These are phyloP conservation scores for Lanmaoa rubissima DNA, from an alignment of 768 basidiomycete species.

Conservation along the genomic window DNA sequence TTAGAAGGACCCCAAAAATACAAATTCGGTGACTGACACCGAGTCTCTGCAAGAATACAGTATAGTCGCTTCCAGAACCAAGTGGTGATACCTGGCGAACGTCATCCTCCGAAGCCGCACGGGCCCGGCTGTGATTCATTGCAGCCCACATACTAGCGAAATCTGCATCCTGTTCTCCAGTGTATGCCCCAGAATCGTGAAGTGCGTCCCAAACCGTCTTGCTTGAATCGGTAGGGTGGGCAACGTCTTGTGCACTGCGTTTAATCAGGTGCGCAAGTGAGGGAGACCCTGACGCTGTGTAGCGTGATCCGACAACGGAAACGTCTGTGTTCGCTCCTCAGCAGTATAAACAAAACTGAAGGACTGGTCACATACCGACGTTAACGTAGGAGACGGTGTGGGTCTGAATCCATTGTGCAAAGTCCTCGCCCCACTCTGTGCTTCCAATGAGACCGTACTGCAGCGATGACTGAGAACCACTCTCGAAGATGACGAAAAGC, in stretches of 20 bases:
- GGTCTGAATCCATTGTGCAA: constrained; percentile 70
- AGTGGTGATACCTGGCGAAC: constrained; percentile 51
- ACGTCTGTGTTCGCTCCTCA: constrained; percentile 38
- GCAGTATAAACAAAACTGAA: not conserved
- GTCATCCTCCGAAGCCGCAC: constrained; percentile 25
- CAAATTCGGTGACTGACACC: constrained; percentile 43
- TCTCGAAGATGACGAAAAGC: not conserved
- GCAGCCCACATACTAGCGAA: constrained; percentile 41
- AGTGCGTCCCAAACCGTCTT: constrained; percentile 61
- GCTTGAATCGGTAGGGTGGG: constrained; percentile 51
- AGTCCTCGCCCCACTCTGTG: constrained; percentile 95
- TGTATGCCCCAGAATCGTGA: constrained; percentile 52
- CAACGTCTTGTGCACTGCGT: constrained; percentile 50
- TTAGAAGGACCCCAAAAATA: not conserved
- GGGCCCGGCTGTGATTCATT: constrained; percentile 25
- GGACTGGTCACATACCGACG: constrained; percentile 42
- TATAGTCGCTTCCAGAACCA: constrained; percentile 86
- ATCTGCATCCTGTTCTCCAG: constrained; percentile 41
- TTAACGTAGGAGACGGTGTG: constrained; percentile 88
- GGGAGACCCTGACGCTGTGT: constrained; percentile 52
- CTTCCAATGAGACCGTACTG: constrained; percentile 77
- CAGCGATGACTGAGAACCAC: not conserved
- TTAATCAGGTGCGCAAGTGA: constrained; percentile 61
- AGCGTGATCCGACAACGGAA: constrained; percentile 56
- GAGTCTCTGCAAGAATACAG: constrained; percentile 82